These are phyloP conservation scores for Colletotrichum sublineola DNA, from an alignment of 2,329 filamentous ascomycete genomes.

Conservation along the genomic window DNA sequence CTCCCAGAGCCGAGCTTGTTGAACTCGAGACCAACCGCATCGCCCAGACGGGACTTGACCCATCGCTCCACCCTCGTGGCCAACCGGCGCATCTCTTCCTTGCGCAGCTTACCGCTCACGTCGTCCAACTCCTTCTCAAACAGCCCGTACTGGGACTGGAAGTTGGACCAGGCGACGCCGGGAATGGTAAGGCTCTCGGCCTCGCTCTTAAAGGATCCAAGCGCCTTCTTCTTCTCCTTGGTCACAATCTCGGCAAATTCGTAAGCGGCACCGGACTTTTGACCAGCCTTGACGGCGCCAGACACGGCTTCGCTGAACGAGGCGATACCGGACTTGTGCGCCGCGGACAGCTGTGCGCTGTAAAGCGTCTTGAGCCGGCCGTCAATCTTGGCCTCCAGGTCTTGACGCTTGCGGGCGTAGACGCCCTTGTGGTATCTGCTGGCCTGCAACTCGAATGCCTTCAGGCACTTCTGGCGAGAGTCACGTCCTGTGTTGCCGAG, in stretches of 20 bases:
- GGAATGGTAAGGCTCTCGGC: constrained; percentile 81
- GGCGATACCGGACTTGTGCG: constrained; percentile 88
- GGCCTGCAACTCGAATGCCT: constrained; percentile 90
- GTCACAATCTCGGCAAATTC: constrained; percentile 96
- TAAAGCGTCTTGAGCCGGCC: constrained; percentile 89
- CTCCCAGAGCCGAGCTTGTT: constrained; percentile 94
- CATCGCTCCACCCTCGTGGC: constrained; percentile 93
- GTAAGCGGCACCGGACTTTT: constrained; percentile 91
- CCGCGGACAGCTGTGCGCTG: constrained; percentile 86
- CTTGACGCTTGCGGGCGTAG: constrained; percentile 85
- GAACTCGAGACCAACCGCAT: constrained; percentile 93
- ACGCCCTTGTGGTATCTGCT: constrained; percentile 98
- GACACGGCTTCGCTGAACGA: constrained; percentile 90
- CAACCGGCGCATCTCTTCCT: constrained; percentile 95
- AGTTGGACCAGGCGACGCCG: constrained; percentile 89
- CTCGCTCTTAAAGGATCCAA: constrained; percentile 81
- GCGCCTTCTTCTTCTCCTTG: constrained; percentile 81
- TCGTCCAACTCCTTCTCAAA: constrained; percentile 94
- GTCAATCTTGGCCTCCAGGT: constrained; percentile 90
- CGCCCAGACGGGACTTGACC: constrained; percentile 88
- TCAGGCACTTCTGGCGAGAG: constrained; percentile 79
- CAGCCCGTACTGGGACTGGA: constrained; percentile 81
- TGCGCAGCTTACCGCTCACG: constrained; percentile 85
- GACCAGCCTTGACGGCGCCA: constrained; percentile 88
- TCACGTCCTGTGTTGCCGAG: constrained; percentile 80